These are phyloP conservation scores for Kazachstania sp. DNA, from an alignment of 1,139 yeast species.

Conservation along the genomic window DNA sequence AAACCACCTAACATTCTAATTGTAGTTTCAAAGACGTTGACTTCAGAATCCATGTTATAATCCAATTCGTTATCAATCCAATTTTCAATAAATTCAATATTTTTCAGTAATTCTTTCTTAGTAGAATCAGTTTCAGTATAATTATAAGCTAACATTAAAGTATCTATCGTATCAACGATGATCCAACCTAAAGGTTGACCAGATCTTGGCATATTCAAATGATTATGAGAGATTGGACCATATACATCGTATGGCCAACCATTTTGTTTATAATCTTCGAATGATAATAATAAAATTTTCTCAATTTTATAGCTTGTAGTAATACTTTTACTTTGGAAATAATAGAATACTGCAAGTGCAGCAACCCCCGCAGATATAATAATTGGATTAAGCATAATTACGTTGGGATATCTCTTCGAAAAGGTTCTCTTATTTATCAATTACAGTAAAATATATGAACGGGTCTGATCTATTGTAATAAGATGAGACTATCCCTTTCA, in stretches of 20 bases:
- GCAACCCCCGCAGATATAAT: background rate
- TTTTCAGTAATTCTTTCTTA: conserved; percentile 57
- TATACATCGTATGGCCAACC: conserved; percentile 83
- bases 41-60: conserved; percentile 57
- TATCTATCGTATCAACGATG: conserved; percentile 82
- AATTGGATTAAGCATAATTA: background rate
- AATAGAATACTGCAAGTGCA: background rate
- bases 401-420: background rate
- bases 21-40: conserved; percentile 86
- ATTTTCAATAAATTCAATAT: conserved; percentile 52
- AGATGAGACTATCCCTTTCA: no score
- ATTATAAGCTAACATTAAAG: conserved; percentile 74
- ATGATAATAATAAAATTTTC: conserved; percentile 58
- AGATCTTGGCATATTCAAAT: conserved; percentile 53
- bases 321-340: conserved; percentile 2
- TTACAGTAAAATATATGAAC: no score
- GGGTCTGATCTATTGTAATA: background rate
- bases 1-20: conserved; percentile 92
- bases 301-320: conserved; percentile 17
- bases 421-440: background rate
- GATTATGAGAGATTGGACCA: conserved; percentile 49
- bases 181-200: conserved; percentile 94
- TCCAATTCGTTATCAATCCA: conserved; percentile 62
- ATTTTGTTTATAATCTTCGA: conserved; percentile 66
- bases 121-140: conserved; percentile 45